A percentile compares a stretch with the other conserved stretches of the same genome.
These are phyloP conservation scores for Triticum timopheevii DNA, from an alignment of 176 grass and related monocot species.

Conservation along the genomic window DNA sequence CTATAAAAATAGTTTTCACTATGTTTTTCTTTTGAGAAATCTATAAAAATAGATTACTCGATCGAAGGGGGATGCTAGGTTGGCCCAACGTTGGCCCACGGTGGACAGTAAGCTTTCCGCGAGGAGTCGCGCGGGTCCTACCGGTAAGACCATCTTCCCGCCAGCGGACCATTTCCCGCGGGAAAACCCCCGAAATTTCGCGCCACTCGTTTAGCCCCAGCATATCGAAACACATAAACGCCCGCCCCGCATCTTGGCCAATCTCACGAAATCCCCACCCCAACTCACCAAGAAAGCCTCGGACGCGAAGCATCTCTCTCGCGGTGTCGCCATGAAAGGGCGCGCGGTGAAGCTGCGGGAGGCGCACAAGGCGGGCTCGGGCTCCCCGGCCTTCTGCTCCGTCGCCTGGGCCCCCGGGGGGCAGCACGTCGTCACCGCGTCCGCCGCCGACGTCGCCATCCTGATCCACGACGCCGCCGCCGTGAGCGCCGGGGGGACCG, in stretches of 20 bases:
- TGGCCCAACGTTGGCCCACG: neutral
- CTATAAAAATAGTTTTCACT: too few relatives aligned
- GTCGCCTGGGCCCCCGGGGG: constrained; percentile 59
- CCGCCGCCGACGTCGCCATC: constrained; percentile 51
- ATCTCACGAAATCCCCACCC: neutral
- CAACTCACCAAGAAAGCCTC: neutral
- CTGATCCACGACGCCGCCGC: constrained; percentile 66
- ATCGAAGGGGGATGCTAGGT: too few relatives aligned
- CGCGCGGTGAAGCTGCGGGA: constrained; percentile 81
- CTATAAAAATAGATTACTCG: too few relatives aligned
- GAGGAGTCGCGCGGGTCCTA: neutral
- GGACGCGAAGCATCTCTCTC: neutral
- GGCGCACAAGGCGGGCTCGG: constrained; percentile 59
- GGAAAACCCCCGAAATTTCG: constrained; percentile 16
- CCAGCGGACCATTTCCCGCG: constrained; percentile 28
- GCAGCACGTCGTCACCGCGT: constrained; percentile 64
- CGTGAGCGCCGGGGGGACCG: constrained; percentile 7
- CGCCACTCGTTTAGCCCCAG: neutral
- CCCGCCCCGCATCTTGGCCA: neutral
- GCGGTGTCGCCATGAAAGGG: constrained; percentile 53
- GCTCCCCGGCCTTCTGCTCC: constrained; percentile 59
- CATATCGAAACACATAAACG: neutral
- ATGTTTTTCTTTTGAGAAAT: too few relatives aligned
- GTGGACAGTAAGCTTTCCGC: neutral
- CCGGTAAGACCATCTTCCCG: constrained; percentile 1